Percentiles rank a stretch among this genome's conserved stretches.
phyloP scores from a whole-genome alignment of 2,329 filamentous ascomycete species.

The Colletotrichum tabaci region DNA sequence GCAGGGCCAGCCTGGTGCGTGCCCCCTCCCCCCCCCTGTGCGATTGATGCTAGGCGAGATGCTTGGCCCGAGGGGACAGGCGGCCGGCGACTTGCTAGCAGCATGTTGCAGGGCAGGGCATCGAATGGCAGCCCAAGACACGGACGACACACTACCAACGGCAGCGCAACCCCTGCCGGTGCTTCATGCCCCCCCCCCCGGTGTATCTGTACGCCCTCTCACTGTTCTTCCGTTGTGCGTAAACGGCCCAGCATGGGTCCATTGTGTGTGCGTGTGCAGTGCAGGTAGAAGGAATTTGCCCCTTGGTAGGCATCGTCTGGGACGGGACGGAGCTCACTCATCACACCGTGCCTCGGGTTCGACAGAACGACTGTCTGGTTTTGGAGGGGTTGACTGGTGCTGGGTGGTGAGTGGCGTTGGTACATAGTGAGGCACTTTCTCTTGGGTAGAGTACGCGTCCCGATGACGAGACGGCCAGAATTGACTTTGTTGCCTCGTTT shows the following conservation, averaged over 20 bases:
- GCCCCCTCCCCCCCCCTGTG: neutral
- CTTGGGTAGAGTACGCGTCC: neutral
- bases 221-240: constrained; percentile 9
- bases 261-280: constrained; percentile 10
- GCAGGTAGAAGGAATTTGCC: neutral
- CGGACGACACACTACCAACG: constrained; percentile 39
- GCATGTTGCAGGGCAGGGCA: constrained; percentile 29
- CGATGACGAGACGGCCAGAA: constrained; percentile 27
- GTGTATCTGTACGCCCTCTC: constrained; percentile 22
- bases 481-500: constrained; percentile 25
- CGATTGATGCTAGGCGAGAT: constrained; percentile 4
- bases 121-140: constrained; percentile 42
- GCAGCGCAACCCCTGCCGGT: constrained; percentile 31
- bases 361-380: neutral
- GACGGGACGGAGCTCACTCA: constrained; percentile 17
- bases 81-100: constrained; percentile 10
- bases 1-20: constrained; percentile 18
- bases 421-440: constrained; percentile 1
- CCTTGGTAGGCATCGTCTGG: constrained; percentile 3
- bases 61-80: constrained; percentile 11
- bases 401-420: neutral
- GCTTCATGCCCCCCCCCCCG: constrained; percentile 16
- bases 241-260: constrained; percentile 17
- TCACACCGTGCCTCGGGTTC: constrained; percentile 8
- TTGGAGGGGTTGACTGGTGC: neutral